A percentile compares a stretch with the other conserved stretches of the same genome.
These are phyloP conservation scores for Heliamphora ciliata DNA, from an alignment of 179 eudicot genomes.

Conservation along the genomic window DNA sequence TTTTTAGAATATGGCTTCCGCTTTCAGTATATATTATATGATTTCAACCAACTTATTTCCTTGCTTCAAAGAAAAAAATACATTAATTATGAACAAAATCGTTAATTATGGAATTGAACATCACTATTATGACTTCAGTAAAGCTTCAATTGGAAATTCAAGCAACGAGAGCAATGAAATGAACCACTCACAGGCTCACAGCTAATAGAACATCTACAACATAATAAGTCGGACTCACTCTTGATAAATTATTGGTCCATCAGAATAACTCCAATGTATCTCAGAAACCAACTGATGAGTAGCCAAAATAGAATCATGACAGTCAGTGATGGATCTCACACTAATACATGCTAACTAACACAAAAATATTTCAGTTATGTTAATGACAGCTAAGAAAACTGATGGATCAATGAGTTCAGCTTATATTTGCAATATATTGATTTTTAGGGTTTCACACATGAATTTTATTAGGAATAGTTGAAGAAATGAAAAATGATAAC, in stretches of 20 bases:
- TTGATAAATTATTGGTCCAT: background rate
- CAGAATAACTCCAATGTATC: background rate
- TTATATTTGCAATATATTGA: background rate
- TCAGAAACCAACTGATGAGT: background rate
- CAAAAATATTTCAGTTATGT: background rate
- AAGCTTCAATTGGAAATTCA: no score
- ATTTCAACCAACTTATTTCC: no score
- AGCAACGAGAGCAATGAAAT: no score
- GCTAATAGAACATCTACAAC: no score
- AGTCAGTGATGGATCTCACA: background rate
- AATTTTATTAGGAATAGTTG: background rate
- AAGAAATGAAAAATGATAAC: background rate
- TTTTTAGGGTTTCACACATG: background rate
- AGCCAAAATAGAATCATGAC: background rate
- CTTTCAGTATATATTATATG: no score
- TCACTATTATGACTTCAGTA: no score
- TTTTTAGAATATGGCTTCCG: no score
- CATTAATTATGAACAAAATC: no score
- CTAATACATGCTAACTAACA: background rate
- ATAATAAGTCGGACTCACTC: background rate
- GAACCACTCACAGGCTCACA: no score
- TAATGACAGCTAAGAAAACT: background rate
- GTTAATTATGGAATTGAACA: no score
- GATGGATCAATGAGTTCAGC: background rate
- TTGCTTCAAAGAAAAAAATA: no score